Evolutionary conservation across 2,329 filamentous ascomycete genomes (phyloP), one percentile per base, ranked within the genome.

Genomic region (Colletotrichum higginsianum): DNA sequence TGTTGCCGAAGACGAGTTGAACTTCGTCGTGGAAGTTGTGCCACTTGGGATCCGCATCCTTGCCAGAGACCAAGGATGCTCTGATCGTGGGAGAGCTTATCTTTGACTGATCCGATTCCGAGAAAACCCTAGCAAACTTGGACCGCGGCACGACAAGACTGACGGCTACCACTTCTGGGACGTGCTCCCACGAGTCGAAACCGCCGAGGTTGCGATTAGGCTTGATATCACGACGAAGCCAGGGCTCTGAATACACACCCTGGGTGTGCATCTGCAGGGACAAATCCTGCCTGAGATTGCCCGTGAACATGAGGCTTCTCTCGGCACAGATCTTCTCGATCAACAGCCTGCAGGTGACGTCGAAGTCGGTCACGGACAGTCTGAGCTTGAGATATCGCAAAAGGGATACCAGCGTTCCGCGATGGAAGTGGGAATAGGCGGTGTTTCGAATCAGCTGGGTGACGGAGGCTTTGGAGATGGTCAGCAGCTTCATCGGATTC

Each of bases 1-100:
- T 66, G 0, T 75, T 78, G 16, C 85, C 86, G 74, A 86, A 86
- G 5, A 76, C 67, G 40, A 86, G 73, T 0, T 87, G 85, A 15
- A 84, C 77, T 66, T 82, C 79, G 4, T 78, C 75, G 74, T 83
- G 86, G 16, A 80, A 73, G 71, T 80, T 81, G 38, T 79, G 77
- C 79, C 79, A 84, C 55, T 76, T 71, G 26, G 74, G 69, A 15
- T 73, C 55, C 2, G 77, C 74, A 13, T 72, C 60, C 6, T 75
- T 69, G 2, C 75, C 71, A 12, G 78, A 74, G n/a, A 75, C 76
- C 21, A 82, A 61, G 0, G 77, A 79, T 23, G 76, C 81, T 35
- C 80, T 68, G 42, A 83, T 42, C 1, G 76, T 77, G 2, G 80
- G 81, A 1, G 79, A 76, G 21, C 72, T 72, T 6, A 70, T 57